phyloP scores from a whole-genome alignment of 495 filamentous ascomycete species.

The Penicillium lividum region DNA sequence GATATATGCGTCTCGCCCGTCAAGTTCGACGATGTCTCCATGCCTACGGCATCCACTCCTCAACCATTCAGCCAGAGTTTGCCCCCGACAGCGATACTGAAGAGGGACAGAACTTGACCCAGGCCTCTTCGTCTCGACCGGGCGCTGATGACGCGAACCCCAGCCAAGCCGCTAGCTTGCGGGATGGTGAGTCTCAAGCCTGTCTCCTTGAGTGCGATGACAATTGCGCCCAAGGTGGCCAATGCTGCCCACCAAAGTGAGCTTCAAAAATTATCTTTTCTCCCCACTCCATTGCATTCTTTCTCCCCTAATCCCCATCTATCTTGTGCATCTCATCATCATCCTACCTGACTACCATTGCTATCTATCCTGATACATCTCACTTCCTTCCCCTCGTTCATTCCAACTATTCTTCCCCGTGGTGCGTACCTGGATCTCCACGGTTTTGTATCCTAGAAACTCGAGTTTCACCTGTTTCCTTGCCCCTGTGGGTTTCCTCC shows the following conservation, averaged over 20 bases:
- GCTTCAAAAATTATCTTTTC: conserved; percentile 17
- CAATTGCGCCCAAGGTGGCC: conserved; percentile 65
- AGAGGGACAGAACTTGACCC: conserved; percentile 30
- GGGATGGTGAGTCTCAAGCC: conserved; percentile 52
- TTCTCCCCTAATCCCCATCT: neutral
- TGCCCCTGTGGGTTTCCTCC: neutral
- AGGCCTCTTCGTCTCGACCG: conserved; percentile 28
- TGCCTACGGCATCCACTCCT: conserved; percentile 95
- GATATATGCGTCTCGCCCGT: conserved; percentile 86
- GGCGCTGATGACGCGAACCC: conserved; percentile 30
- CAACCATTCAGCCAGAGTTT: conserved; percentile 97
- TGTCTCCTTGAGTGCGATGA: conserved; percentile 89
- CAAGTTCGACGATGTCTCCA: conserved; percentile 83
- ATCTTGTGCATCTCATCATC: neutral
- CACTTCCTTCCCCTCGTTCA: neutral
- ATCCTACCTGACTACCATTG: neutral
- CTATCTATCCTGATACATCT: neutral
- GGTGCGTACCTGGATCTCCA: neutral
- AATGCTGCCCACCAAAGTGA: conserved; percentile 68
- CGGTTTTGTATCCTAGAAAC: neutral
- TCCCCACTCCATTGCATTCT: neutral
- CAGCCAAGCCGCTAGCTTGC: conserved; percentile 52
- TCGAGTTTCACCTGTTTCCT: neutral
- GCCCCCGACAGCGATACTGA: conserved; percentile 62
- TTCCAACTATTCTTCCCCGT: neutral